phyloP scores from a whole-genome alignment of 2,329 filamentous ascomycete species.

The Paecilomyces sp. region DNA sequence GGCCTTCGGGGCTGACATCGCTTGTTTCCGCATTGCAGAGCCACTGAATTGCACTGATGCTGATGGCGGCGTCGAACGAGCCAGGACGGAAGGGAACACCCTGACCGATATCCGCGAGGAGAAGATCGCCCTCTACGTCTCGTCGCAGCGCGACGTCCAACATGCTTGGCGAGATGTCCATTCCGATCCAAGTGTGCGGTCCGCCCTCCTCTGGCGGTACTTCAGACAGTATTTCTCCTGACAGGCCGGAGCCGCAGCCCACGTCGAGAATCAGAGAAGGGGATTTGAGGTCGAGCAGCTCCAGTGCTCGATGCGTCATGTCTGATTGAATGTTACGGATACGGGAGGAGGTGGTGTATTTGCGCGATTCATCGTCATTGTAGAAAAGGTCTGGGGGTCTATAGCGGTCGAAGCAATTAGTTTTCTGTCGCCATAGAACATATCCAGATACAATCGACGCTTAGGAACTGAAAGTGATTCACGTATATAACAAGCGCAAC shows the following conservation, averaged over 20 bases:
- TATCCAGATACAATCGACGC: background rate
- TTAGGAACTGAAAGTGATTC: conserved; percentile 13
- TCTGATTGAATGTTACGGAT: conserved; percentile 91
- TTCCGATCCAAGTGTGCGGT: conserved; percentile 92
- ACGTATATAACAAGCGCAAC: conserved; percentile 18
- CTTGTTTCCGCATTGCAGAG: conserved; percentile 90
- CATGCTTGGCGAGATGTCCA: conserved; percentile 96
- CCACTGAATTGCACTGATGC: conserved; percentile 96
- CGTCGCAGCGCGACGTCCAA: conserved; percentile 87
- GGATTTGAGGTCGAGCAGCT: conserved; percentile 71
- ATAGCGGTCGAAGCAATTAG: conserved; percentile 17
- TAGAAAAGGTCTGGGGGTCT: conserved; percentile 96
- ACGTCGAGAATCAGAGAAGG: conserved; percentile 90
- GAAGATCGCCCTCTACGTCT: conserved; percentile 87
- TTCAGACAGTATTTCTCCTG: conserved; percentile 84
- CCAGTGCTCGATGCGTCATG: conserved; percentile 90
- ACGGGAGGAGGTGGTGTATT: conserved; percentile 93
- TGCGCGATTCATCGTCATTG: conserved; percentile 88
- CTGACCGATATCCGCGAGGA: conserved; percentile 91
- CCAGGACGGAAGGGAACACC: conserved; percentile 90
- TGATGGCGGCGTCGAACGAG: conserved; percentile 89
- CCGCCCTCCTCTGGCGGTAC: conserved; percentile 63
- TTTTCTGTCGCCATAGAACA: conserved; percentile 8
- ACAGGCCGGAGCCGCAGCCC: conserved; percentile 92
- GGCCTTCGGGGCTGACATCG: conserved; percentile 71